A percentile compares a stretch with the other conserved stretches of the same genome.
These are phyloP conservation scores for Penicillium goetzii DNA, from an alignment of 495 filamentous ascomycete species.

Conservation along the genomic window DNA sequence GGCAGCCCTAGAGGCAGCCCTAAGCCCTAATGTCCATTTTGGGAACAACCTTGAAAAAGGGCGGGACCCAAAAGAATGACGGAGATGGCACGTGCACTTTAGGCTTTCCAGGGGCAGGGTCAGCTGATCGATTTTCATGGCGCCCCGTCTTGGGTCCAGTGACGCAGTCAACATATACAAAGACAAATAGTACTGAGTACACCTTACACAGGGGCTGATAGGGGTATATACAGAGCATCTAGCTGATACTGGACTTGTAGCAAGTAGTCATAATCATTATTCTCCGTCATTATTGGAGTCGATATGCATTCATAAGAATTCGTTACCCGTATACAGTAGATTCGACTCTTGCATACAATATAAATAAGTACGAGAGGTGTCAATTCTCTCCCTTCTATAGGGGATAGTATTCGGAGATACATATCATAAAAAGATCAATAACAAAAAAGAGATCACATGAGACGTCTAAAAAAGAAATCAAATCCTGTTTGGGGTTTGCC, in stretches of 20 bases:
- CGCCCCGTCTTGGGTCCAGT: neutral
- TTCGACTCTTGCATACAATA: neutral
- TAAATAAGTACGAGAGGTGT: neutral
- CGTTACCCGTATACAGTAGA: neutral
- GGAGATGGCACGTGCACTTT: constrained; percentile 24
- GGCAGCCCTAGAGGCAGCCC: constrained; percentile 38
- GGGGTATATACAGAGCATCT: neutral
- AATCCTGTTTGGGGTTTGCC: constrained; percentile 13
- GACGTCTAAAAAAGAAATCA: neutral
- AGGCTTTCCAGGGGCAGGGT: constrained; percentile 10
- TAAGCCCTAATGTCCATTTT: constrained; percentile 40
- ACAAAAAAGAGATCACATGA: neutral
- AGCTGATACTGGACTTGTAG: neutral
- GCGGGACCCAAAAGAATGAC: neutral
- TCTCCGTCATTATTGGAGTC: no score
- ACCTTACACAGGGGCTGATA: neutral
- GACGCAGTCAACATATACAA: neutral
- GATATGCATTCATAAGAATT: no score
- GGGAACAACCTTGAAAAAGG: neutral
- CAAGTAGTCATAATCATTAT: no score
- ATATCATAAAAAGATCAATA: neutral
- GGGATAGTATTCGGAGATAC: neutral
- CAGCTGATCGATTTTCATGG: constrained; percentile 17
- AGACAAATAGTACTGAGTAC: neutral
- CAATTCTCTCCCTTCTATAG: neutral